Percentiles rank a stretch among this genome's conserved stretches.
These are phyloP conservation scores for Tolypocladium inflatum DNA, from an alignment of 2,329 filamentous ascomycete species.

Conservation along the genomic window DNA sequence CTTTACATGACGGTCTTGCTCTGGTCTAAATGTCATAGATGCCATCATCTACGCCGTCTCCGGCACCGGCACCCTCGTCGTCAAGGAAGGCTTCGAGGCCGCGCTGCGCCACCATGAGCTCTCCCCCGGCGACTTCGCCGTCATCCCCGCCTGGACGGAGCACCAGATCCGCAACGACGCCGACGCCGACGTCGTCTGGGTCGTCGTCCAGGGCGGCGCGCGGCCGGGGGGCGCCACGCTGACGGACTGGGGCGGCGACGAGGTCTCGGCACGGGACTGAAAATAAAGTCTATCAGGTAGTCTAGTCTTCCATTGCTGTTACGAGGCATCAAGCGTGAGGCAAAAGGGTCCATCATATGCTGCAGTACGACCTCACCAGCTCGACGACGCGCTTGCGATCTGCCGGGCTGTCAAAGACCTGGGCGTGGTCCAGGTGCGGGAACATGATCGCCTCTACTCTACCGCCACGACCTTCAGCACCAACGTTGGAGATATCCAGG, in stretches of 20 bases:
- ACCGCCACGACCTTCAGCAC: conserved; percentile 6
- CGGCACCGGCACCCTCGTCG: conserved; percentile 52
- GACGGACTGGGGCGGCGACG: conserved; percentile 49
- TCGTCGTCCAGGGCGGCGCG: conserved; percentile 53
- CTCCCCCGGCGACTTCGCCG: conserved; percentile 55
- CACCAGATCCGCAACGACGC: conserved; percentile 61
- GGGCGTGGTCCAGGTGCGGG: conserved; percentile 52
- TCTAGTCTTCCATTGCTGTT: neutral
- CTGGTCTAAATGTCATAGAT: conserved; percentile 30
- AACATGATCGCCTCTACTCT: conserved; percentile 50
- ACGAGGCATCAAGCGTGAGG: neutral
- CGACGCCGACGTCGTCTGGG: conserved; percentile 52
- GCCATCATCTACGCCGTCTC: conserved; percentile 58
- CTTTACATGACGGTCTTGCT: neutral
- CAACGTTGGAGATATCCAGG: conserved; percentile 18
- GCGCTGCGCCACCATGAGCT: conserved; percentile 46
- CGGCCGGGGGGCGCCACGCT: conserved; percentile 54
- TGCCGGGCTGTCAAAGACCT: conserved; percentile 40
- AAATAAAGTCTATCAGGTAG: neutral
- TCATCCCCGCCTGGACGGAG: conserved; percentile 61
- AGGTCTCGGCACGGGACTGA: conserved; percentile 17
- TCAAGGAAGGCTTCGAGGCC: conserved; percentile 41
- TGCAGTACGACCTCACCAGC: conserved; percentile 17
- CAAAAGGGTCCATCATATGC: neutral
- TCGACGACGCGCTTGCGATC: conserved; percentile 19